These are phyloP conservation scores for Mycena indigotica DNA, from an alignment of 768 basidiomycete species.

Conservation along the genomic window DNA sequence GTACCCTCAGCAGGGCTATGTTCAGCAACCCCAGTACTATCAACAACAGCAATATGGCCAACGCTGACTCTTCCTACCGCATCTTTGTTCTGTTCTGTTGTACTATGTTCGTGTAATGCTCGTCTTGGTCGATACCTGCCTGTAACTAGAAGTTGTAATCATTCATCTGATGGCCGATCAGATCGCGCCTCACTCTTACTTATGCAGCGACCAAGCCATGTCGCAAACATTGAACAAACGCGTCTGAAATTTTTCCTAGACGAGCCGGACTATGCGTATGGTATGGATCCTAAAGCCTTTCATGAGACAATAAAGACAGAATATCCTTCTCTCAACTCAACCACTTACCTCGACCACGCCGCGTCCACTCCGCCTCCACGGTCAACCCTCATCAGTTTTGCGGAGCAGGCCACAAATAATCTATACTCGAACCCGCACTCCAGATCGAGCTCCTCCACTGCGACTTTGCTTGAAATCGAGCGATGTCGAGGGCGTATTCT, in stretches of 20 bases:
- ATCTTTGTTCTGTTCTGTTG: too few relatives aligned
- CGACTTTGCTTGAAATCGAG: constrained; percentile 20
- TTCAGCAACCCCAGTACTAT: constrained; percentile 33
- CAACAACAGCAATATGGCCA: constrained; percentile 19
- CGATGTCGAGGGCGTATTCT: constrained; percentile 17
- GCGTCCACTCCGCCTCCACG: constrained; percentile 15
- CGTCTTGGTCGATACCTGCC: too few relatives aligned
- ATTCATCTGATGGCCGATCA: background rate
- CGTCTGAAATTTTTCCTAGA: constrained; percentile 10
- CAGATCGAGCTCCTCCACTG: constrained; percentile 16
- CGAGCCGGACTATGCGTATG: constrained; percentile 16
- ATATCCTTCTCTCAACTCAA: constrained; percentile 13
- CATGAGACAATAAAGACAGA: constrained; percentile 3
- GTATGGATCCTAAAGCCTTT: constrained; percentile 10
- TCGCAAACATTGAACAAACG: constrained; percentile 9
- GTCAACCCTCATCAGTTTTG: constrained; percentile 12
- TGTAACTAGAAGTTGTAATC: background rate
- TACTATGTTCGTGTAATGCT: too few relatives aligned
- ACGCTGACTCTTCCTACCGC: too few relatives aligned
- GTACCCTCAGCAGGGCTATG: constrained; percentile 35
- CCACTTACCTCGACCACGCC: constrained; percentile 23
- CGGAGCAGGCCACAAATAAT: constrained; percentile 8
- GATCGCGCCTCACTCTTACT: background rate
- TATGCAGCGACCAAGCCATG: constrained; percentile 15
- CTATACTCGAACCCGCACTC: constrained; percentile 24